phyloP scores from a whole-genome alignment of 352 stramenopile species.

The Pythium coloratum region DNA sequence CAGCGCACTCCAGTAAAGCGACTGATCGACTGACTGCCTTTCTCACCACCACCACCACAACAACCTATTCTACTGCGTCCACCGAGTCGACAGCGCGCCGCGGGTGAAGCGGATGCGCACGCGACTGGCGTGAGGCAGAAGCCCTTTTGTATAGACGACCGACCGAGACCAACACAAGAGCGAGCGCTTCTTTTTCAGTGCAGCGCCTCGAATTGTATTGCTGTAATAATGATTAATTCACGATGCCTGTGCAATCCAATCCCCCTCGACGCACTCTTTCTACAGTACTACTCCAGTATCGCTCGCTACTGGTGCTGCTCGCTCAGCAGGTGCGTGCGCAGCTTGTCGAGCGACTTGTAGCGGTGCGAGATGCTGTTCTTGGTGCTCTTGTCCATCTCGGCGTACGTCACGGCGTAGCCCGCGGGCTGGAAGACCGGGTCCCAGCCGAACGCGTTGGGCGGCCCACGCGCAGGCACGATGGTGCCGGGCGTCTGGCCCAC shows the following conservation, averaged over 20 bases:
- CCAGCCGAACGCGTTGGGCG: constrained; percentile 86
- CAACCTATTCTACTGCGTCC: constrained; percentile 1
- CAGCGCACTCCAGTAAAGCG: constrained; percentile 25
- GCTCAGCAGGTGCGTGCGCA: constrained; percentile 31
- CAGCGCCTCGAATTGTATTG: constrained; percentile 24
- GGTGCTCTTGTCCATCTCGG: constrained; percentile 87
- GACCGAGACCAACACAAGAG: constrained; percentile 5
- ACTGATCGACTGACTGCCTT: neutral
- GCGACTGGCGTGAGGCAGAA: constrained; percentile 1
- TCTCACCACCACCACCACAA: neutral
- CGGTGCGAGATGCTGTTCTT: constrained; percentile 93
- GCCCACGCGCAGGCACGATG: constrained; percentile 90
- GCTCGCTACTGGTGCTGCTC: neutral
- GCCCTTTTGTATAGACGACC: constrained; percentile 22
- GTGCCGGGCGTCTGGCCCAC: constrained; percentile 90
- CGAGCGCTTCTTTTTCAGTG: constrained; percentile 6
- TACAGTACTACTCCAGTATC: neutral
- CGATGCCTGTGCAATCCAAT: constrained; percentile 4
- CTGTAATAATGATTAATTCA: constrained; percentile 30
- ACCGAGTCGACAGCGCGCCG: neutral
- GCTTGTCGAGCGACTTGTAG: constrained; percentile 77
- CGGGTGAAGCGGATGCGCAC: constrained; percentile 14
- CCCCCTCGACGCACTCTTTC: neutral
- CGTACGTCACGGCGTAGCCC: constrained; percentile 84
- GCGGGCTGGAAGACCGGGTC: constrained; percentile 90